Percentiles rank a stretch among this genome's conserved stretches.
These are phyloP conservation scores for Candida namnaoensis DNA, from an alignment of 805 yeast genomes.

Conservation along the genomic window DNA sequence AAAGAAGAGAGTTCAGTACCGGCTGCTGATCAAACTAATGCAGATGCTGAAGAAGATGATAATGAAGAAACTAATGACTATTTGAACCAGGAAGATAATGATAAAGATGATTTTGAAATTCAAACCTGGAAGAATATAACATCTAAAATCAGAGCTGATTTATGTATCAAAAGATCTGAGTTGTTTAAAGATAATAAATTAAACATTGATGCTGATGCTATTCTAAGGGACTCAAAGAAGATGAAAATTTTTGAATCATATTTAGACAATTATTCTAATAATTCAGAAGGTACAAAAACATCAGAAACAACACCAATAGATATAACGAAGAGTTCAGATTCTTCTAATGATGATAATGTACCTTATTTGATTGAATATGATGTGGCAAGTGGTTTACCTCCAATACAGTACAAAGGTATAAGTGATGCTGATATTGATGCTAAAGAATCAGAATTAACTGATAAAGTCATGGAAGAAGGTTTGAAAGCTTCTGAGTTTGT, in stretches of 20 bases:
- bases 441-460: conserved; percentile 35
- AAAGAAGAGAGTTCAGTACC: conserved; percentile 7
- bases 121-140: conserved; percentile 82
- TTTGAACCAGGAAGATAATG: conserved; percentile 46
- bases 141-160: conserved; percentile 68
- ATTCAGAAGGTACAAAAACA: conserved; percentile 6
- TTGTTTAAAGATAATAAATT: conserved; percentile 54
- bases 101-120: conserved; percentile 60
- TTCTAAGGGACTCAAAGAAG: conserved; percentile 52
- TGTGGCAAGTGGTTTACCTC: conserved; percentile 72
- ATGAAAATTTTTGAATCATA: conserved; percentile 48
- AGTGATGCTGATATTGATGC: conserved; percentile 36
- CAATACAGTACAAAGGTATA: conserved; percentile 43
- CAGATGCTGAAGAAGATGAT: conserved; percentile 21
- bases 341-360: conserved; percentile 31
- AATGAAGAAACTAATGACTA: conserved; percentile 30
- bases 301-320: too few relatives aligned
- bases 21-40: conserved; percentile 6
- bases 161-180: conserved; percentile 59
- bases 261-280: conserved; percentile 22
- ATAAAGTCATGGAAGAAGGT: conserved; percentile 26
- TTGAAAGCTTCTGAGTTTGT: conserved; percentile 30
- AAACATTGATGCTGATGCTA: conserved; percentile 62
- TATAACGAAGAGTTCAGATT: neutral
- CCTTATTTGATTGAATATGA: conserved; percentile 78